phyloP scores from a whole-genome alignment of 2,329 filamentous ascomycete genomes.

The Pseudogymnoascus sp. region DNA sequence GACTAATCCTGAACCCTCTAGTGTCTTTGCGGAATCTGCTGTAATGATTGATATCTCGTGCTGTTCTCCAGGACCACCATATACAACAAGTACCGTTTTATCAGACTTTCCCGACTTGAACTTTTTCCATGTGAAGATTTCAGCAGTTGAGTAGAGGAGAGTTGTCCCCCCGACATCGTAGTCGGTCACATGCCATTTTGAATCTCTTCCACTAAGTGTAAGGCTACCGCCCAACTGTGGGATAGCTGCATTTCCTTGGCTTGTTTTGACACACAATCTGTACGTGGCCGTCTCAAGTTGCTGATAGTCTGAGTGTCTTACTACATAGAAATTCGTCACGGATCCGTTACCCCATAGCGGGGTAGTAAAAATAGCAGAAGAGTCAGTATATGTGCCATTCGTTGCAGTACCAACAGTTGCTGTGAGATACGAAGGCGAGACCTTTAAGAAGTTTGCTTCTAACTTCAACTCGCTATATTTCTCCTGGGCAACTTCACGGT shows the following conservation, averaged over 20 bases:
- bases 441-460: constrained; percentile 66
- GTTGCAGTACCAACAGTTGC: constrained; percentile 45
- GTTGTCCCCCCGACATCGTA: constrained; percentile 54
- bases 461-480: constrained; percentile 78
- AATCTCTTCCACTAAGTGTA: constrained; percentile 55
- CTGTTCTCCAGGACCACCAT: constrained; percentile 53
- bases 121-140: constrained; percentile 64
- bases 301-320: constrained; percentile 61
- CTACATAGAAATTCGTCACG: constrained; percentile 55
- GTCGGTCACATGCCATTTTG: constrained; percentile 60
- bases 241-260: constrained; percentile 47
- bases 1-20: constrained; percentile 26
- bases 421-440: constrained; percentile 61
- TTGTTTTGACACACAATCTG: constrained; percentile 54
- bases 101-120: constrained; percentile 35
- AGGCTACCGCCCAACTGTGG: constrained; percentile 52
- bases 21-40: constrained; percentile 26
- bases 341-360: constrained; percentile 50
- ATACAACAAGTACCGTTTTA: constrained; percentile 55
- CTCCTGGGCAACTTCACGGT: constrained; percentile 59
- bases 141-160: constrained; percentile 61
- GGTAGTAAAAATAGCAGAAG: constrained; percentile 44
- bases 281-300: constrained; percentile 51
- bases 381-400: constrained; percentile 44
- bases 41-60: constrained; percentile 52